Conservation (phyloP, 2,329 filamentous ascomycete species). For the Fusarium marasasianum region DNA sequence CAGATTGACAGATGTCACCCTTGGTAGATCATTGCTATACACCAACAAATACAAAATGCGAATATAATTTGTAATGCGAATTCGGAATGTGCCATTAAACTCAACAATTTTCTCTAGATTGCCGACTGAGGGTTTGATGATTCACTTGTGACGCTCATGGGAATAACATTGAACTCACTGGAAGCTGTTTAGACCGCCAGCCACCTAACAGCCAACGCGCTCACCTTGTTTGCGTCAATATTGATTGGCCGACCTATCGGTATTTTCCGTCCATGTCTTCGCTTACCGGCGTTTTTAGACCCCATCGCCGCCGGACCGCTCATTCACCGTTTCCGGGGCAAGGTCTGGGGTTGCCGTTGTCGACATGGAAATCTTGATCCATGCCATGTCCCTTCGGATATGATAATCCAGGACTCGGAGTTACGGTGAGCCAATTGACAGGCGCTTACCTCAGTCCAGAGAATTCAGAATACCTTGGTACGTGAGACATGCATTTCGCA, state of each 20-base stretch:
- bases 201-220: background rate
- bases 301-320: background rate
- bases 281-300: background rate
- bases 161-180: background rate
- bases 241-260: background rate
- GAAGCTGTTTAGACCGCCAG: background rate
- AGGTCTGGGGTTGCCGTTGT: background rate
- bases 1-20: background rate
- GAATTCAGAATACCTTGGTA: background rate
- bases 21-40: background rate
- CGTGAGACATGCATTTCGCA: background rate
- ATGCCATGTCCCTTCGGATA: background rate
- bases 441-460: background rate
- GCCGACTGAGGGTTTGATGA: background rate
- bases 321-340: background rate
- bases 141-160: background rate
- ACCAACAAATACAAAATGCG: background rate
- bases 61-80: background rate
- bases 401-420: background rate
- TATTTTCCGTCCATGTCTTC: background rate
- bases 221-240: background rate
- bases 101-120: rapidly evolving
- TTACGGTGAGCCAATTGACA: background rate
- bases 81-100: background rate
- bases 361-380: background rate